phyloP scores from a whole-genome alignment of 2,329 filamentous ascomycete genomes.

The Penicillium sclerotiorum region DNA sequence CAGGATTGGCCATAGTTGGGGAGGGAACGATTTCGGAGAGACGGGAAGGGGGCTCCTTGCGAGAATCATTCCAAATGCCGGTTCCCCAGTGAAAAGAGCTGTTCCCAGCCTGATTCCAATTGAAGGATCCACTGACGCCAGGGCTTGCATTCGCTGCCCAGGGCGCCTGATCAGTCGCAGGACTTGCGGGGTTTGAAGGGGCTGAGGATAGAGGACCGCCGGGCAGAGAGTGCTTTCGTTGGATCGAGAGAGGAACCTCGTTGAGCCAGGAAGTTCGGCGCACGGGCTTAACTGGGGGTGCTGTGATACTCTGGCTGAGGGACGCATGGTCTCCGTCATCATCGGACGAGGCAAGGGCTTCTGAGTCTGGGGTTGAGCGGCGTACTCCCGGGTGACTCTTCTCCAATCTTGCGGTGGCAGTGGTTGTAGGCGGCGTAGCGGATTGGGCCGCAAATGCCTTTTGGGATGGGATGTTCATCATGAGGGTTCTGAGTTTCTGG shows the following conservation, averaged over 20 bases:
- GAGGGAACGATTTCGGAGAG: constrained; percentile 75
- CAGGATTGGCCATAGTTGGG: constrained; percentile 64
- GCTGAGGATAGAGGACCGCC: constrained; percentile 77
- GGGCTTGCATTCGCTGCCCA: constrained; percentile 46
- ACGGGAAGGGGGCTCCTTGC: constrained; percentile 75
- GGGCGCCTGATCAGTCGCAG: constrained; percentile 64
- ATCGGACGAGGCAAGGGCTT: constrained; percentile 90
- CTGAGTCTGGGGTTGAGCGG: constrained; percentile 89
- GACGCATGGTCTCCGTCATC: constrained; percentile 77
- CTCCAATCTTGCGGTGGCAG: constrained; percentile 69
- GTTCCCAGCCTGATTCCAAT: constrained; percentile 50
- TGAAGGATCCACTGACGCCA: constrained; percentile 42
- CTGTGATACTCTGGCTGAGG: constrained; percentile 50
- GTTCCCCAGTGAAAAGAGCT: constrained; percentile 70
- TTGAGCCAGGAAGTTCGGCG: constrained; percentile 84
- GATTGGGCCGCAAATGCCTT: constrained; percentile 34
- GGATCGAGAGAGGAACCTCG: constrained; percentile 70
- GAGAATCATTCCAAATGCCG: constrained; percentile 79
- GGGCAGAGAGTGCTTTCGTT: constrained; percentile 75
- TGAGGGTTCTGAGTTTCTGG: constrained; percentile 36
- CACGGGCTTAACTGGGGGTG: constrained; percentile 62
- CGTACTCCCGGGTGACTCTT: constrained; percentile 70
- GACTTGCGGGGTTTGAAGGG: constrained; percentile 78
- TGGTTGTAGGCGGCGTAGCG: constrained; percentile 53
- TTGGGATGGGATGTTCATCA: constrained; percentile 45